phyloP scores from a whole-genome alignment of 805 yeast species.

The Yarrowia sp. region DNA sequence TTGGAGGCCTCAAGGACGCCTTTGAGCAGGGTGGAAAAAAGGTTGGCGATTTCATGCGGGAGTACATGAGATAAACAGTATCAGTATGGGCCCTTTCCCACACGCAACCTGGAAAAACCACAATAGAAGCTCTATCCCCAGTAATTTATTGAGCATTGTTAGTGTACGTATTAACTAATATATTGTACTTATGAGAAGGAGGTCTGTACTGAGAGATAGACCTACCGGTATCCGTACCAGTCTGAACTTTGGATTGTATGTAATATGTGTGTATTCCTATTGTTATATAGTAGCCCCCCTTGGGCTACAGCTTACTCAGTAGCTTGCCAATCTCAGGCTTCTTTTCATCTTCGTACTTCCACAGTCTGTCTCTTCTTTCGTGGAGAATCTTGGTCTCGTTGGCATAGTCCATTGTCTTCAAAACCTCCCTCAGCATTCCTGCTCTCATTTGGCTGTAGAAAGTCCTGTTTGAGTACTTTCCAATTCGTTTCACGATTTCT shows the following conservation, averaged over 20 bases:
- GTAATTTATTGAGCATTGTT: slow-evolving; percentile 36
- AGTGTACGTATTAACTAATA: slow-evolving; percentile 21
- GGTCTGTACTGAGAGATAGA: too few species aligned
- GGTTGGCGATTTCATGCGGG: slow-evolving; percentile 83
- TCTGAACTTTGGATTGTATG: too few species aligned
- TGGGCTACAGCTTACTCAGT: background rate
- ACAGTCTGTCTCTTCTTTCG: slow-evolving; percentile 25
- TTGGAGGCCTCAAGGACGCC: slow-evolving; percentile 87
- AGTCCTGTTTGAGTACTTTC: background rate
- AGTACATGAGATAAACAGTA: slow-evolving; percentile 64
- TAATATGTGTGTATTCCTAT: too few species aligned
- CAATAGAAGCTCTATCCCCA: slow-evolving; percentile 36
- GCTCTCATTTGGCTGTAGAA: slow-evolving; percentile 35
- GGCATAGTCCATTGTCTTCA: slow-evolving; percentile 10
- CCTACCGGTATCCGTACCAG: too few species aligned
- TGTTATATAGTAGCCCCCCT: too few species aligned
- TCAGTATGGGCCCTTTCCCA: background rate
- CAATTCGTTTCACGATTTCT: slow-evolving; percentile 45
- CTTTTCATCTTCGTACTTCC: slow-evolving; percentile 30
- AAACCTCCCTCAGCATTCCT: slow-evolving; percentile 3
- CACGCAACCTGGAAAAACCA: slow-evolving; percentile 11
- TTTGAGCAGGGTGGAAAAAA: slow-evolving; percentile 93
- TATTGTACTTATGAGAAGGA: background rate
- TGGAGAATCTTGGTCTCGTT: background rate
- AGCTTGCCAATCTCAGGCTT: background rate